Conservation (phyloP, 192 early-diverging fungal genomes). For the Piromyces sp. region DNA sequence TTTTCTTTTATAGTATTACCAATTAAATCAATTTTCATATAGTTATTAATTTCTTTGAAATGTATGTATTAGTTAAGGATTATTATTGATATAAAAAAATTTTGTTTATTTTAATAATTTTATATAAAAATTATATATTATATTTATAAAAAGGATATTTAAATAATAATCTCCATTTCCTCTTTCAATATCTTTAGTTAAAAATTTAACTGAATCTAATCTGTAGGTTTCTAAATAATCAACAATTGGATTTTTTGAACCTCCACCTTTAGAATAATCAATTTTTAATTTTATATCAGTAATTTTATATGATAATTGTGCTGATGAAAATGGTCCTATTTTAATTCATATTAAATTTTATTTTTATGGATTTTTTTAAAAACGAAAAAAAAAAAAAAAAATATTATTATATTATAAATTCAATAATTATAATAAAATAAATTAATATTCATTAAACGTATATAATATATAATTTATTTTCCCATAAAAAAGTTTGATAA, state of each 20-base stretch:
- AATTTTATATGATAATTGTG: not conserved
- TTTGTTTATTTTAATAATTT: too few species aligned
- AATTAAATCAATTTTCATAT: not conserved
- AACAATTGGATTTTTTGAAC: not conserved
- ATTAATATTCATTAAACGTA: too few species aligned
- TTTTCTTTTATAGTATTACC: not conserved
- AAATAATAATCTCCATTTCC: not conserved
- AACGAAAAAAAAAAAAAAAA: too few species aligned
- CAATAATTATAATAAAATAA: too few species aligned
- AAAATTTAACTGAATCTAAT: not conserved
- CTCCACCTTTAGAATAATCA: not conserved
- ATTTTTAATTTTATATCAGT: not conserved
- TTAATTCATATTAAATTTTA: too few species aligned
- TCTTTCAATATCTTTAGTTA: not conserved
- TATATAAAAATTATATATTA: not conserved
- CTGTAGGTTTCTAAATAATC: not conserved
- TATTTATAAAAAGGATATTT: not conserved
- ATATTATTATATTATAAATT: too few species aligned
- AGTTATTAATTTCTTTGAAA: not conserved
- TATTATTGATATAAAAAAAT: not conserved
- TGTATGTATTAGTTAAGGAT: not conserved
- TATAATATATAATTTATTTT: too few species aligned
- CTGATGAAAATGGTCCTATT: not conserved
- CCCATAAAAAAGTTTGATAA: too few species aligned
- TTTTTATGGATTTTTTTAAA: too few species aligned